Evolutionary conservation across 371 early-diverging fungal genomes (phyloP).

Genomic region (Encephalitozoon cuniculi): DNA sequence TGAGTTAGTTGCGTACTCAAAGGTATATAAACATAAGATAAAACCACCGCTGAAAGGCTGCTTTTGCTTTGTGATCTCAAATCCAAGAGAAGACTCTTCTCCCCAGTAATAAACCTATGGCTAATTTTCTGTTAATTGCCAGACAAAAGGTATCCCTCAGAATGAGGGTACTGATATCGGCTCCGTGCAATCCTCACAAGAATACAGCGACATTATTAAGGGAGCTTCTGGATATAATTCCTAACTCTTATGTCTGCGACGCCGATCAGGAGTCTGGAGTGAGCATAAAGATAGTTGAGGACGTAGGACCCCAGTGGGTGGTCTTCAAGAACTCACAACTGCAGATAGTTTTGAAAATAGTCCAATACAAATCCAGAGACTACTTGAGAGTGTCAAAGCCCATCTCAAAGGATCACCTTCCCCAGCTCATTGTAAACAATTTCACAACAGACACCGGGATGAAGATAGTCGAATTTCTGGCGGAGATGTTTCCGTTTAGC

Average conservation of each 20-base stretch:
- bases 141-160: background rate
- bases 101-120: background rate
- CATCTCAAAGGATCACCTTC: constrained; percentile 68
- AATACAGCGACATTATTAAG: background rate
- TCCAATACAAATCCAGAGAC: constrained; percentile 32
- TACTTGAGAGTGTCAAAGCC: background rate
- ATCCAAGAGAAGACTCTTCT: background rate
- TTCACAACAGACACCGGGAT: constrained; percentile 89
- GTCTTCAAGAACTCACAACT: background rate
- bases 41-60: background rate
- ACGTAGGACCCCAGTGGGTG: constrained; percentile 39
- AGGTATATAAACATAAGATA: background rate
- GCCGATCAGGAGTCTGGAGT: background rate
- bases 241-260: background rate
- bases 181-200: background rate
- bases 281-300: constrained; percentile 28
- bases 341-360: constrained; percentile 47
- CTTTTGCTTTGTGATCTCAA: background rate
- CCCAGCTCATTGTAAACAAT: constrained; percentile 90
- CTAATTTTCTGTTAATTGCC: background rate
- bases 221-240: constrained; percentile 27
- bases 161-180: background rate
- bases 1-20: background rate
- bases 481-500: constrained; percentile 83
- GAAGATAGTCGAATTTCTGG: constrained; percentile 85